Evolutionary conservation across 139 green algal species (phyloP), one percentile per base, ranked within the genome.

Genomic region (Chlamydomonas urium): DNA sequence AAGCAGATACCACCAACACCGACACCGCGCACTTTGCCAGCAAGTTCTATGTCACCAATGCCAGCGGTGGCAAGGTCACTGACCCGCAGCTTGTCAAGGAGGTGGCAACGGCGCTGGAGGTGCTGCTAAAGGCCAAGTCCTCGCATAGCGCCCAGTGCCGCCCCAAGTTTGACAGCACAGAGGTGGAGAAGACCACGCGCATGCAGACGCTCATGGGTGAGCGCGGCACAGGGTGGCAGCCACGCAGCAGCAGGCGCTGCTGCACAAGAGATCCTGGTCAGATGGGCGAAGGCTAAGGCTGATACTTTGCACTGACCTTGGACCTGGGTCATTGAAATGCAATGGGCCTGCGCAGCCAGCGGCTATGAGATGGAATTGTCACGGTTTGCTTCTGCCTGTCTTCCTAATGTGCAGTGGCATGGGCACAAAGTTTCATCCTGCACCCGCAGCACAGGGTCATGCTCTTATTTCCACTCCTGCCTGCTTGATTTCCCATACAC

Each of bases 171-270:
- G 59, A 69, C 48, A 50, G 38, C 1, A 62, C 21, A 33, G 24
- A 38, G 17, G 61, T 3, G 47, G 21, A 37, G 70, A 23, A 42
- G 48, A 90, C 81, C 62, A 38, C 89, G 28, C 81, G 89, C 33
- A 80, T 97, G 31, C 90, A 92, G 72, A 86, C 77, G n/a, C 81
- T 97, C 23, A 93, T 97, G 89, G 86, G 86, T 91, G 33, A 67
- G 60, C 10, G 10, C 56, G 10, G 56, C 56, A 32, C 56, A 65
- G 10, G 28, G 14, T 37, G 56, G 26, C 45, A 56, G 21, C 21
- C 45, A 17, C 21, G 17, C 45, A 26, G 17, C 21, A 26, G 45
- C 21, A 56, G 21, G 17, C 17, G 17, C 17, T 26, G 45, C 17
- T 26, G 21, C 17, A 56, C 17, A 21, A 56, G 21, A 56, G 45